Evolutionary conservation across 768 basidiomycete genomes (phyloP).

Genomic region (Tephrocybe sp.): DNA sequence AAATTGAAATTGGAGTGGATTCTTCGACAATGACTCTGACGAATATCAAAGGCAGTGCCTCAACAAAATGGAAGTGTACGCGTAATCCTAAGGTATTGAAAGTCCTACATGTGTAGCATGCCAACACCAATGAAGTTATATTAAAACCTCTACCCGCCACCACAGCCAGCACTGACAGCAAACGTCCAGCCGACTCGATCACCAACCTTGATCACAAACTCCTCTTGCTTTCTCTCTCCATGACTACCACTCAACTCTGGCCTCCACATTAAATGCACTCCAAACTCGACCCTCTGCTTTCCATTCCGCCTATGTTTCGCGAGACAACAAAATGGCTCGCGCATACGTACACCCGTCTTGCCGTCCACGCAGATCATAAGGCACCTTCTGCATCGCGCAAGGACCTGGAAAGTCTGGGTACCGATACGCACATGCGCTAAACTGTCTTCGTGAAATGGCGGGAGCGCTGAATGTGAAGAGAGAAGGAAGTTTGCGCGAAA

Average conservation of each 20-base stretch:
- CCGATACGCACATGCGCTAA: constrained; percentile 12
- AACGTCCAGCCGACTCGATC: constrained; percentile 14
- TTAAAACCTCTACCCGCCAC: too few species aligned
- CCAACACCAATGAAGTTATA: too few species aligned
- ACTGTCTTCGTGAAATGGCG: constrained; percentile 11
- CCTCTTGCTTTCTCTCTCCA: not conserved
- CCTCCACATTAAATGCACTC: constrained; percentile 15
- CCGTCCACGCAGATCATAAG: constrained; percentile 17
- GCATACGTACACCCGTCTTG: constrained; percentile 9
- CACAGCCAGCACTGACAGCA: too few species aligned
- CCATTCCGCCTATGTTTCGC: constrained; percentile 14
- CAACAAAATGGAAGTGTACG: too few species aligned
- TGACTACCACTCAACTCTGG: constrained; percentile 3
- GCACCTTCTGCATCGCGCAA: constrained; percentile 13
- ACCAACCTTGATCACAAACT: constrained; percentile 11
- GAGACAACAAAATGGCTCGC: constrained; percentile 16
- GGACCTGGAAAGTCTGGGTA: constrained; percentile 13
- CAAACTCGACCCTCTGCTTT: constrained; percentile 16
- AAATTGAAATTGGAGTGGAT: too few species aligned
- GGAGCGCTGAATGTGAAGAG: constrained; percentile 3
- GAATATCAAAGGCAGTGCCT: too few species aligned
- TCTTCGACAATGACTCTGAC: too few species aligned
- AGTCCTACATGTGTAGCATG: too few species aligned
- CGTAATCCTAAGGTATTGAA: too few species aligned
- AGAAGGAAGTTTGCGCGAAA: constrained; percentile 17